phyloP scores from a whole-genome alignment of 2,329 filamentous ascomycete genomes.

The Xylaria sp. region DNA sequence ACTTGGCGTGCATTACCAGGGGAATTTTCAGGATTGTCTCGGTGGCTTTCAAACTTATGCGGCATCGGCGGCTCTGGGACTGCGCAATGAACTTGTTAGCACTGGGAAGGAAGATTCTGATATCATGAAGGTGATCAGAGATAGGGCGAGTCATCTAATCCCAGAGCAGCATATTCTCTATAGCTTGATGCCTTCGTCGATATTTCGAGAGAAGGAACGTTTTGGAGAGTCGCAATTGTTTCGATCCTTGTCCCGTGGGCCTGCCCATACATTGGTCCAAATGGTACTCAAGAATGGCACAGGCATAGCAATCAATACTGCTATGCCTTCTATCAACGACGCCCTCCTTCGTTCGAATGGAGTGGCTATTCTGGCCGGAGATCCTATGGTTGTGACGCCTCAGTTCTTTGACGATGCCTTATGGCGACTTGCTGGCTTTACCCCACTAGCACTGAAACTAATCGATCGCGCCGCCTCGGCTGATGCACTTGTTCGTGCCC shows the following conservation, averaged over 20 bases:
- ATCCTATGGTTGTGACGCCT: conserved; percentile 82
- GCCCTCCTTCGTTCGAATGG: conserved; percentile 85
- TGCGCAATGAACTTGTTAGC: conserved; percentile 91
- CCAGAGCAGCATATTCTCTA: conserved; percentile 85
- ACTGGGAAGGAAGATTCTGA: conserved; percentile 91
- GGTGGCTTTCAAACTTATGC: conserved; percentile 97
- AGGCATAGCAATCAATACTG: conserved; percentile 86
- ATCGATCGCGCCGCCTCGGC: conserved; percentile 79
- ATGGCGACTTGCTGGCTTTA: conserved; percentile 93
- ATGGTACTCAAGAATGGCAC: conserved; percentile 79
- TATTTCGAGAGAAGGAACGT: conserved; percentile 83
- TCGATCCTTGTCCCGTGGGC: conserved; percentile 77
- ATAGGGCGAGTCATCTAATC: conserved; percentile 83
- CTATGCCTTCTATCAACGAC: conserved; percentile 87
- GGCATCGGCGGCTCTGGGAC: conserved; percentile 88
- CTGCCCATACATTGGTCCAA: conserved; percentile 74
- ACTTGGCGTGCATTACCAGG: conserved; percentile 89
- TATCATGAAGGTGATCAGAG: conserved; percentile 87
- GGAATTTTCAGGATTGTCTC: conserved; percentile 96
- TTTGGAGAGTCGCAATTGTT: conserved; percentile 82
- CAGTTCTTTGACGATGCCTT: conserved; percentile 90
- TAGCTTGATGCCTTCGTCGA: conserved; percentile 82
- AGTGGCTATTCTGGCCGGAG: conserved; percentile 82
- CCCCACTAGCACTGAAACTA: conserved; percentile 84
- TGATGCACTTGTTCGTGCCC: conserved; percentile 78